A percentile compares a stretch with the other conserved stretches of the same genome.
Evolutionary conservation across 176 grass and related monocot genomes (phyloP).

Genomic region (Thinopyrum elongatum): DNA sequence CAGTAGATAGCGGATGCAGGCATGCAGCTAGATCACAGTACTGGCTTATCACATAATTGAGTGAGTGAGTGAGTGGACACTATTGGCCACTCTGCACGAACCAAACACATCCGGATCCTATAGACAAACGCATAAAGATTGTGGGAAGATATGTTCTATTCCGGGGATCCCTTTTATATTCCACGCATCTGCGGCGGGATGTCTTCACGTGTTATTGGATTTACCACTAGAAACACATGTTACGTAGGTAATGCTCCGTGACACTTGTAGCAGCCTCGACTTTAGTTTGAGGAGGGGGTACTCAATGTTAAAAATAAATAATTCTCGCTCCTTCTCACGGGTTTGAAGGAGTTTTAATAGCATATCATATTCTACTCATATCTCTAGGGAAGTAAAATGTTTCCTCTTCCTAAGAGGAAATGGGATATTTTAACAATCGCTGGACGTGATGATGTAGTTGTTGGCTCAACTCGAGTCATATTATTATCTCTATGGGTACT

Average conservation of each 20-base stretch:
- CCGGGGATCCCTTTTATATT: not conserved
- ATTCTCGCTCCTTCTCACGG: too few relatives aligned
- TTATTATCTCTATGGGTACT: too few relatives aligned
- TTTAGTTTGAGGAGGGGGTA: too few relatives aligned
- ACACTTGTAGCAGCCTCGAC: not conserved
- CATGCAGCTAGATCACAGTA: not conserved
- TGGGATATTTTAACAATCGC: too few relatives aligned
- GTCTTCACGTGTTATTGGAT: not conserved
- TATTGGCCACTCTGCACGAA: constrained; percentile 1
- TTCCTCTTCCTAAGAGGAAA: too few relatives aligned
- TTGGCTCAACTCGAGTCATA: too few relatives aligned
- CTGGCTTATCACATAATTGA: not conserved
- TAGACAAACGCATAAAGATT: not conserved
- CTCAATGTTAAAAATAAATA: too few relatives aligned
- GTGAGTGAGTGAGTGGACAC: not conserved
- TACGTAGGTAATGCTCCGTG: not conserved
- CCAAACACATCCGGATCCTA: not conserved
- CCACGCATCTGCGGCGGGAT: not conserved
- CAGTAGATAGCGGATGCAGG: not conserved
- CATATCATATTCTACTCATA: too few relatives aligned
- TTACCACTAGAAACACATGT: not conserved
- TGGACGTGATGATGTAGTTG: too few relatives aligned
- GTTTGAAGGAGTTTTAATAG: too few relatives aligned
- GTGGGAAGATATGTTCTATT: not conserved
- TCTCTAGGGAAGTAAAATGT: too few relatives aligned